Evolutionary conservation across 192 early-diverging fungal species (phyloP).

Genomic region (Backusella parvicylindrica): DNA sequence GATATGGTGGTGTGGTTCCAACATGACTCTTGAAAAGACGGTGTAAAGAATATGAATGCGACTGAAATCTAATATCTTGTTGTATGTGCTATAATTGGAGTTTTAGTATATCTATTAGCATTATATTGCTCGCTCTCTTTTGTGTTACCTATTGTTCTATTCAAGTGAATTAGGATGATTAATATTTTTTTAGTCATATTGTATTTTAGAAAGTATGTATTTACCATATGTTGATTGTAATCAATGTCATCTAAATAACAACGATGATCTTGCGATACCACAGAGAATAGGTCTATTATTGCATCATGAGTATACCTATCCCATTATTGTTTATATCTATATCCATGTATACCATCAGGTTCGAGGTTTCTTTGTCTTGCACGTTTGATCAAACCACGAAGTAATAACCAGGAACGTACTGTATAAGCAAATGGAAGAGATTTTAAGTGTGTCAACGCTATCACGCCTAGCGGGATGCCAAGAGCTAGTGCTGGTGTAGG

Average conservation of each 20-base stretch:
- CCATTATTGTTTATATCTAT: neutral
- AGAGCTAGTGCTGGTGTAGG: neutral
- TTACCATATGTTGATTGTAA: constrained; percentile 50
- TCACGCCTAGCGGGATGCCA: constrained; percentile 17
- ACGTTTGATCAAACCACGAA: constrained; percentile 16
- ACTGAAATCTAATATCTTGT: constrained; percentile 51
- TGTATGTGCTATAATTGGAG: constrained; percentile 35
- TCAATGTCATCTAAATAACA: constrained; percentile 50
- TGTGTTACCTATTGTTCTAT: constrained; percentile 27
- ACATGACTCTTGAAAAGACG: constrained; percentile 21
- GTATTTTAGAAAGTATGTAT: neutral
- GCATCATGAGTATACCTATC: neutral
- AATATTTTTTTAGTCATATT: neutral
- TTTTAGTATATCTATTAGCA: neutral
- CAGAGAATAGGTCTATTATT: constrained; percentile 32
- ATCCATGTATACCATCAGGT: constrained; percentile 10
- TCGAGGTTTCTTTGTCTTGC: constrained; percentile 15
- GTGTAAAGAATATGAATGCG: constrained; percentile 35
- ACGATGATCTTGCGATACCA: constrained; percentile 36
- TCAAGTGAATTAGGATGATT: neutral
- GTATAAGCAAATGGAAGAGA: constrained; percentile 44
- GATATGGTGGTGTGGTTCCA: constrained; percentile 20
- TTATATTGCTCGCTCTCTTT: neutral
- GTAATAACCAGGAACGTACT: constrained; percentile 34
- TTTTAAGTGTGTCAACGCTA: constrained; percentile 36